A percentile compares a stretch with the other conserved stretches of the same genome.
Conservation (phyloP, 2,329 filamentous ascomycete species). For the Diaporthe australafricana region DNA sequence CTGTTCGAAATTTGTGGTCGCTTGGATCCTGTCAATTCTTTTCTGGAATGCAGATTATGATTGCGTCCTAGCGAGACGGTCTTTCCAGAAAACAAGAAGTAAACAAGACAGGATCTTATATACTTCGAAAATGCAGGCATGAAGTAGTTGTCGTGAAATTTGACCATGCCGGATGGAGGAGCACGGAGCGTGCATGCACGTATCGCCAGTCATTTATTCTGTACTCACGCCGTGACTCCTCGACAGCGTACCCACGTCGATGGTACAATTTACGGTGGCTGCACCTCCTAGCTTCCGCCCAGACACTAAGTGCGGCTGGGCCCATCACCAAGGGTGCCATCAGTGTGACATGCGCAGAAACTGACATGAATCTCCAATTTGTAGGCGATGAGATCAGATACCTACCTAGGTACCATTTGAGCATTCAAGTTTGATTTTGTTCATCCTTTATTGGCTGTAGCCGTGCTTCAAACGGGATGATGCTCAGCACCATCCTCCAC, state of each 20-base stretch:
- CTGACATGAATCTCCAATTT: neutral
- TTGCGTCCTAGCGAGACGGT: neutral
- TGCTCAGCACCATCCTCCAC: neutral
- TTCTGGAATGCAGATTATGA: neutral
- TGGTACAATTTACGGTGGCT: conserved; percentile 4
- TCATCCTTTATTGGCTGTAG: too few relatives aligned
- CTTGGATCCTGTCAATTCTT: too few relatives aligned
- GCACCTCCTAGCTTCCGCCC: conserved; percentile 14
- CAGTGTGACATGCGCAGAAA: neutral
- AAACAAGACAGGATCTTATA: neutral
- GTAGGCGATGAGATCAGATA: too few relatives aligned
- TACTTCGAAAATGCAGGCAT: neutral
- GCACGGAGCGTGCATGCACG: neutral
- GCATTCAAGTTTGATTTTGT: too few relatives aligned
- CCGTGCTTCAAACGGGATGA: neutral
- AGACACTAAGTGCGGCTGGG: conserved; percentile 9
- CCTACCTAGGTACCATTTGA: too few relatives aligned
- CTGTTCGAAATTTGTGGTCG: too few relatives aligned
- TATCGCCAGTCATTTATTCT: neutral
- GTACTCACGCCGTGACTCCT: neutral
- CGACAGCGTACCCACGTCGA: conserved; percentile 10
- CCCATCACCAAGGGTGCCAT: neutral
- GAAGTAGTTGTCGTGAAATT: neutral
- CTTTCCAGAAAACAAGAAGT: neutral
- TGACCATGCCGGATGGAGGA: neutral